Evolutionary conservation across 179 eudicot species (phyloP), one percentile per base, ranked within the genome.

Genomic region (Sideroxylon spinosum): DNA sequence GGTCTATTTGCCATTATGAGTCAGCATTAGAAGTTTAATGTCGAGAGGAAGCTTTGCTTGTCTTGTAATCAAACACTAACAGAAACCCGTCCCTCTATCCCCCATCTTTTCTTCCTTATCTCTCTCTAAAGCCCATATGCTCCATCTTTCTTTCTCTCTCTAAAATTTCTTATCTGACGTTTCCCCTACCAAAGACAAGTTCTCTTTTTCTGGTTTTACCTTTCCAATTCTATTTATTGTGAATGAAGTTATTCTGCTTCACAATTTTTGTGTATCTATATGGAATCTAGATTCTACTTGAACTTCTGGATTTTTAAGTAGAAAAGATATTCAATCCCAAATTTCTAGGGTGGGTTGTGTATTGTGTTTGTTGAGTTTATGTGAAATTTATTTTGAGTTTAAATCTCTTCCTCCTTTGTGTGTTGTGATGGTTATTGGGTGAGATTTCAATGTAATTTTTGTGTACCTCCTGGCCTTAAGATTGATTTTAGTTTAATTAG

Each of bases 111-210:
- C 50, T 61, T 20, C 64, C n/a, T 49, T 53, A 57, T 20, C 75
- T 69, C 75, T 57, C 57, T 59, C 16, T 19, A 0, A 56, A 19
- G 0, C 65, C 9, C 71, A 6, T 8, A 37, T 20, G n/a, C 64
- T 26, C 29, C n/a, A n/a, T 29, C 9, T 22, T 28, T 20, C 37
- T 64, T 62, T 44, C 68, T 75, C 75, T 67, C 68, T 68, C 65
- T 37, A 0, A 22, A 55, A 9, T 53, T 23, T 75, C 68, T 68
- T 22, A 75, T 37, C 63, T 68, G 73, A 67, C 22, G 32, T 60
- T 53, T 71, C 17, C 44, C 32, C 6, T 4, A 9, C 61, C 60
- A 23, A 66, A 68, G 82, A 76, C 76, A 76, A 70, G 79, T 50
- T 62, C 22, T 57, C 32, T 29, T 13, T 23, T 44, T 76, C 16